Conservation (phyloP, 2,329 filamentous ascomycete species). For the Biscogniauxia sp. region DNA sequence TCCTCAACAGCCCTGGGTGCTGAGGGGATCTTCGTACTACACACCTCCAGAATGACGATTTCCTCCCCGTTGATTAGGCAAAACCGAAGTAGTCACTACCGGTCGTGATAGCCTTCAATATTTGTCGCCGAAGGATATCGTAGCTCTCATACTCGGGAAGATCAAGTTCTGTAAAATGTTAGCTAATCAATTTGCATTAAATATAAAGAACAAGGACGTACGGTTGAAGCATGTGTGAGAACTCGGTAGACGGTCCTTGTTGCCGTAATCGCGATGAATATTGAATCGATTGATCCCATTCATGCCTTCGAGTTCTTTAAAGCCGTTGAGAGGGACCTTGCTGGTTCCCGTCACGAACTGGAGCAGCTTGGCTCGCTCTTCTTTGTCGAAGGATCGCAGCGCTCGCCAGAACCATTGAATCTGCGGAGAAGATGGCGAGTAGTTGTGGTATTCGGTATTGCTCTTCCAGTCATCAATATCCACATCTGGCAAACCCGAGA, state of each 20-base stretch:
- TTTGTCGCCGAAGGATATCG: slow-evolving; percentile 79
- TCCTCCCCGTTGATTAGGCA: slow-evolving; percentile 56
- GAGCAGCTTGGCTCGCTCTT: slow-evolving; percentile 93
- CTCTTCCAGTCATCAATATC: slow-evolving; percentile 99
- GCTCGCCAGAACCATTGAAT: slow-evolving; percentile 99
- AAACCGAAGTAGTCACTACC: slow-evolving; percentile 98
- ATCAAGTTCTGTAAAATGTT: slow-evolving; percentile 73
- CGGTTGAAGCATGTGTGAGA: slow-evolving; percentile 99
- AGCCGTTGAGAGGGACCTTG: slow-evolving; percentile 96
- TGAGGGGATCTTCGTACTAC: slow-evolving; percentile 8
- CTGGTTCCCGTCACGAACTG: slow-evolving; percentile 98
- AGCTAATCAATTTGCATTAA: slow-evolving; percentile 27
- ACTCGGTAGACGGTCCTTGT: slow-evolving; percentile 90
- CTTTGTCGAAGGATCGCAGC: slow-evolving; percentile 95
- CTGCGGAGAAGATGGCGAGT: slow-evolving; percentile 88
- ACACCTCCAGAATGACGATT: background rate
- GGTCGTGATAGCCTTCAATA: slow-evolving; percentile 95
- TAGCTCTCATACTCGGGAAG: slow-evolving; percentile 98
- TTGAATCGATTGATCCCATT: slow-evolving; percentile 98
- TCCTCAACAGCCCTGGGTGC: background rate
- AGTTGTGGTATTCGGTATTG: slow-evolving; percentile 98
- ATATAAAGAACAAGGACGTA: slow-evolving; percentile 53
- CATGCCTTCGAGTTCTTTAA: slow-evolving; percentile 99
- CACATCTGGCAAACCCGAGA: slow-evolving; percentile 95
- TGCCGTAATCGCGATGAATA: slow-evolving; percentile 96